These are phyloP conservation scores for Pisolithus marmoratus DNA, from an alignment of 768 basidiomycete genomes.

Conservation along the genomic window DNA sequence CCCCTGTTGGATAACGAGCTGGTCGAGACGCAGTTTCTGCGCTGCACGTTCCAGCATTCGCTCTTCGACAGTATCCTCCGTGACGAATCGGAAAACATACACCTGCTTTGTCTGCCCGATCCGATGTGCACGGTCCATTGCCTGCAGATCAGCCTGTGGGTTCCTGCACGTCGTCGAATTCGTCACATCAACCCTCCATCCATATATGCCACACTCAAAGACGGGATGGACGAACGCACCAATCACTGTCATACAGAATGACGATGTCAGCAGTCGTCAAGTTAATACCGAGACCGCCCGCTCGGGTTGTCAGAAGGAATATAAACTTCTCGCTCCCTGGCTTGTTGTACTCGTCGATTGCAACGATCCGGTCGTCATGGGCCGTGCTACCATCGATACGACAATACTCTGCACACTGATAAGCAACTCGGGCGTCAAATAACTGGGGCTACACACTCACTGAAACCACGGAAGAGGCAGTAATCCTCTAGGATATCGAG, in stretches of 20 bases:
- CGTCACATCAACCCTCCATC: not conserved
- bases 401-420: constrained; percentile 67
- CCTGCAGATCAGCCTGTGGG: constrained; percentile 97
- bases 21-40: constrained; percentile 91
- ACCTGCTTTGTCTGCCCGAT: constrained; percentile 98
- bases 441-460: constrained; percentile 43
- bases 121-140: constrained; percentile 97
- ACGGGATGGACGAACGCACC: constrained; percentile 42
- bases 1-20: constrained; percentile 96
- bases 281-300: constrained; percentile 96
- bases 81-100: constrained; percentile 95
- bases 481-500: constrained; percentile 97
- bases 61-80: constrained; percentile 93
- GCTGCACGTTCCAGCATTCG: constrained; percentile 92
- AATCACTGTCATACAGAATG: constrained; percentile 94
- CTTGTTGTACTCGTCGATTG: constrained; percentile 97
- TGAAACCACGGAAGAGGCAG: constrained; percentile 84
- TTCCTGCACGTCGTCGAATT: constrained; percentile 51
- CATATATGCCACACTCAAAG: not conserved
- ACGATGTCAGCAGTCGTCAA: constrained; percentile 93
- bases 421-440: no score
- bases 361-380: constrained; percentile 91
- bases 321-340: constrained; percentile 93
- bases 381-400: constrained; percentile 95
- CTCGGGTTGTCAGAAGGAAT: constrained; percentile 93